Percentiles rank a stretch among this genome's conserved stretches.
phyloP scores from a whole-genome alignment of 2,329 filamentous ascomycete genomes.

The Hirsutella minnesotensis region DNA sequence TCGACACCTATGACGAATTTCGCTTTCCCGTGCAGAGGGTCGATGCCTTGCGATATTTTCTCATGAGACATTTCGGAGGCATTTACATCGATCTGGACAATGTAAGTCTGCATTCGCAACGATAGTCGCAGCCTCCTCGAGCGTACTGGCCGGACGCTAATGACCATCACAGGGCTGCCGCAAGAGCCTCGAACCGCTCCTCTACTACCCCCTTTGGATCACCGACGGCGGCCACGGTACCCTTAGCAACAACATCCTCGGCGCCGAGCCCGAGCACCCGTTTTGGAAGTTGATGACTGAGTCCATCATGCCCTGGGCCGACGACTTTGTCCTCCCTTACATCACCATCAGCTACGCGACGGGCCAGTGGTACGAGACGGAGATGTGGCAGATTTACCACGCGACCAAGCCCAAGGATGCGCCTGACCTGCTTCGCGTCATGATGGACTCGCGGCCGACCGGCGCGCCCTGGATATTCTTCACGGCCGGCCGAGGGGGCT shows the following conservation, averaged over 20 bases:
- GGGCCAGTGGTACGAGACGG: slow-evolving; percentile 5
- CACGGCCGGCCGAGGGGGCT: slow-evolving; percentile 3
- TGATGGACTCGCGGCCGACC: slow-evolving; percentile 5
- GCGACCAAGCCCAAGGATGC: neutral
- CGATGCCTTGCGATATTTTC: slow-evolving; percentile 70
- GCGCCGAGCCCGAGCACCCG: slow-evolving; percentile 5
- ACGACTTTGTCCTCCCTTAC: slow-evolving; percentile 3
- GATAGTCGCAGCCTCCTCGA: neutral
- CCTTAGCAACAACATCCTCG: slow-evolving; percentile 5
- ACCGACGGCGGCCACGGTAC: slow-evolving; percentile 4
- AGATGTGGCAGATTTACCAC: slow-evolving; percentile 4
- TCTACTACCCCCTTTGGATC: slow-evolving; percentile 6
- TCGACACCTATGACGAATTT: slow-evolving; percentile 63
- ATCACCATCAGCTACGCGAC: slow-evolving; percentile 3
- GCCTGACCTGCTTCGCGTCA: slow-evolving; percentile 3
- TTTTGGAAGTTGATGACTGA: slow-evolving; percentile 5
- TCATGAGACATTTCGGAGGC: slow-evolving; percentile 65
- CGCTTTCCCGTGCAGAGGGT: slow-evolving; percentile 65
- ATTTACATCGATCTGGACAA: slow-evolving; percentile 69
- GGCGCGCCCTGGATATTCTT: slow-evolving; percentile 5
- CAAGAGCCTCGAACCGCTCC: slow-evolving; percentile 5
- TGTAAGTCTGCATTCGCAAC: neutral
- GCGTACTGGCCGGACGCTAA: no score
- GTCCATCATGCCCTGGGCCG: neutral
- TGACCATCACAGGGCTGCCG: slow-evolving; percentile 4